Evolutionary conservation across 2,329 filamentous ascomycete species (phyloP).

Genomic region (Sarocladiaceae sp.): DNA sequence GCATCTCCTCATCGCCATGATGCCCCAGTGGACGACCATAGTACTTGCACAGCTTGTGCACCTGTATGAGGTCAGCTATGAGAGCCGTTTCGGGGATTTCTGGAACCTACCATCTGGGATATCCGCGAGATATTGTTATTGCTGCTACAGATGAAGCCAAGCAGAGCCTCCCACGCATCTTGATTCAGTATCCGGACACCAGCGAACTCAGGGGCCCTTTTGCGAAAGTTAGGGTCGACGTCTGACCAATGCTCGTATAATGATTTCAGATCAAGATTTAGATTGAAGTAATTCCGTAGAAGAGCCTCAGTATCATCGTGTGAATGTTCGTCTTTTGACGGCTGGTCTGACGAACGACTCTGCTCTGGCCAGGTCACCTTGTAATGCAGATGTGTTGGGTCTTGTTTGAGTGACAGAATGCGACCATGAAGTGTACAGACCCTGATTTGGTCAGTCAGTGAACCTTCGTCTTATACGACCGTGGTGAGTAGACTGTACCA

Average conservation of each 20-base stretch:
- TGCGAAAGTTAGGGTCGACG: conserved; percentile 81
- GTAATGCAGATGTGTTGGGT: conserved; percentile 72
- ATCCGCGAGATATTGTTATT: conserved; percentile 98
- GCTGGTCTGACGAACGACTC: conserved; percentile 11
- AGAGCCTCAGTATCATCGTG: conserved; percentile 66
- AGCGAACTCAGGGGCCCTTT: conserved; percentile 77
- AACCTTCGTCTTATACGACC: background rate
- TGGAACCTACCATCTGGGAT: conserved; percentile 70
- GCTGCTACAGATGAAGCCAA: conserved; percentile 96
- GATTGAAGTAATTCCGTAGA: conserved; percentile 79
- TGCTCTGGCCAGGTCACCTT: conserved; percentile 55
- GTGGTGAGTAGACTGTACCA: conserved; percentile 51
- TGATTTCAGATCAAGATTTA: conserved; percentile 65
- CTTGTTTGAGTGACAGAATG: conserved; percentile 79
- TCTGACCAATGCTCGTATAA: conserved; percentile 85
- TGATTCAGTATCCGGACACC: conserved; percentile 90
- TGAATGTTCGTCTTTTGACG: conserved; percentile 37
- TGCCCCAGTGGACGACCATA: conserved; percentile 74
- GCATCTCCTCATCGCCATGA: conserved; percentile 64
- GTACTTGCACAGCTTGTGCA: conserved; percentile 79
- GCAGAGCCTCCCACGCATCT: conserved; percentile 89
- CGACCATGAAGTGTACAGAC: conserved; percentile 80
- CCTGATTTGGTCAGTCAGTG: conserved; percentile 33
- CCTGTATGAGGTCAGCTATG: conserved; percentile 32
- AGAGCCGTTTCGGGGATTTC: background rate